These are phyloP conservation scores for Punica granatum DNA, from an alignment of 345 rosid genomes.

Conservation along the genomic window DNA sequence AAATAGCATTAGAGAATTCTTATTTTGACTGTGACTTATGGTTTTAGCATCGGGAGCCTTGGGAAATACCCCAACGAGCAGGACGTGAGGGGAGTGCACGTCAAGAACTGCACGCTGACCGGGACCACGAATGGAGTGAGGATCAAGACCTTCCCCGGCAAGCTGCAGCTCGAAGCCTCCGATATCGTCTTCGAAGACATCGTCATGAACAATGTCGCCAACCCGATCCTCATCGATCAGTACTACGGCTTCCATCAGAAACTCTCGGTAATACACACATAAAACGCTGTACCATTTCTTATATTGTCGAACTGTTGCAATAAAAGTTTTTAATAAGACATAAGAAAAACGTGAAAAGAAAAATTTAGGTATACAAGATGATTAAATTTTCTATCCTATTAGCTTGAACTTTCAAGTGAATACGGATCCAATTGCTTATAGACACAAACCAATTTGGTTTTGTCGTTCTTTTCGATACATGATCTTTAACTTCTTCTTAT, in stretches of 20 bases:
- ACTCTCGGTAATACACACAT: neutral
- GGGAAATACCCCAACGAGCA: conserved; percentile 37
- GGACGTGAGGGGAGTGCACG: conserved; percentile 36
- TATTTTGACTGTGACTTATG: neutral
- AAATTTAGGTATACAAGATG: no score
- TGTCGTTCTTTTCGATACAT: neutral
- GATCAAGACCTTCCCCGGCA: conserved; percentile 51
- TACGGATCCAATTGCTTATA: no score
- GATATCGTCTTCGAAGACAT: conserved; percentile 41
- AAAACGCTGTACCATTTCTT: no score
- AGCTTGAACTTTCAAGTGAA: no score
- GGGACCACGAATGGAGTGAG: conserved; percentile 47
- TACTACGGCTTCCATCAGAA: conserved; percentile 30
- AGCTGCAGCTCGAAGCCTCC: conserved; percentile 23
- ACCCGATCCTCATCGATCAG: conserved; percentile 49
- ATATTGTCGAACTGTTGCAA: no score
- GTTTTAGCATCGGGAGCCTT: conserved; percentile 41
- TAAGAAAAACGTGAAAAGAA: no score
- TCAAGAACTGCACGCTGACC: conserved; percentile 27
- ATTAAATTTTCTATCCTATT: neutral
- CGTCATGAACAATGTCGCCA: conserved; percentile 37
- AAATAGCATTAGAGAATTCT: neutral
- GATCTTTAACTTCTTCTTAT: neutral
- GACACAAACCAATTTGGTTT: no score
- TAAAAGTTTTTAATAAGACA: no score